A percentile compares a stretch with the other conserved stretches of the same genome.
These are phyloP conservation scores for Aspergillus ruber DNA, from an alignment of 2,329 filamentous ascomycete genomes.

Conservation along the genomic window DNA sequence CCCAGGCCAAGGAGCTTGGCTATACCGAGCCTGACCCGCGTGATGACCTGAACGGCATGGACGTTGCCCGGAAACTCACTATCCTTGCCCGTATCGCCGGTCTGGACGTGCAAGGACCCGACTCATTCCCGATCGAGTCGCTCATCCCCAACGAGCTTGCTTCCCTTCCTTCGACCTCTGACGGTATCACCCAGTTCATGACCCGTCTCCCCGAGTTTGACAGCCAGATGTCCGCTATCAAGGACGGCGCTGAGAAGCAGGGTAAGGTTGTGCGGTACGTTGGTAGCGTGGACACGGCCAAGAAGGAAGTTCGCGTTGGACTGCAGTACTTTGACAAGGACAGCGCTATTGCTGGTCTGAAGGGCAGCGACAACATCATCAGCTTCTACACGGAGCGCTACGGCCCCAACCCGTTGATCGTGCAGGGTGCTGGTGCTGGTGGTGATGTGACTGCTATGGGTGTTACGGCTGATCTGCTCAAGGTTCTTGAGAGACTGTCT, in stretches of 20 bases:
- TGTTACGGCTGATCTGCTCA: constrained; percentile 86
- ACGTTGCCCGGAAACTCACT: constrained; percentile 92
- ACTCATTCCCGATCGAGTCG: constrained; percentile 87
- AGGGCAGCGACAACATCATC: constrained; percentile 98
- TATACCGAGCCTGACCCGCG: constrained; percentile 87
- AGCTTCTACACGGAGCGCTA: constrained; percentile 98
- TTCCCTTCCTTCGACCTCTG: constrained; percentile 52
- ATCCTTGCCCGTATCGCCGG: constrained; percentile 85
- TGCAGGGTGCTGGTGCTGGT: constrained; percentile 90
- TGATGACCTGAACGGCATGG: constrained; percentile 79
- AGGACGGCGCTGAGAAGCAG: constrained; percentile 74
- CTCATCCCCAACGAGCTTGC: constrained; percentile 86
- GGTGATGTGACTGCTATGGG: constrained; percentile 97
- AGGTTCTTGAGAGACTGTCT: constrained; percentile 67
- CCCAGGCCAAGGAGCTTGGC: constrained; percentile 83
- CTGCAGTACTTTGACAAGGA: constrained; percentile 81
- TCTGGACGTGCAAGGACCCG: constrained; percentile 72
- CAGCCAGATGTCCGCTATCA: constrained; percentile 79
- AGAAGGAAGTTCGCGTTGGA: constrained; percentile 80
- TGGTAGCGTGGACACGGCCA: constrained; percentile 81
- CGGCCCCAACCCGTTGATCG: constrained; percentile 80
- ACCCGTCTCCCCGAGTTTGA: constrained; percentile 74
- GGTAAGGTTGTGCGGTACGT: constrained; percentile 94
- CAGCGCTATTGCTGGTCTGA: constrained; percentile 86
- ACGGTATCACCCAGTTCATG: constrained; percentile 74